Base-by-base conservation (phyloP, 345 rosid species). In the Sonneratia caseolaris region DNA sequence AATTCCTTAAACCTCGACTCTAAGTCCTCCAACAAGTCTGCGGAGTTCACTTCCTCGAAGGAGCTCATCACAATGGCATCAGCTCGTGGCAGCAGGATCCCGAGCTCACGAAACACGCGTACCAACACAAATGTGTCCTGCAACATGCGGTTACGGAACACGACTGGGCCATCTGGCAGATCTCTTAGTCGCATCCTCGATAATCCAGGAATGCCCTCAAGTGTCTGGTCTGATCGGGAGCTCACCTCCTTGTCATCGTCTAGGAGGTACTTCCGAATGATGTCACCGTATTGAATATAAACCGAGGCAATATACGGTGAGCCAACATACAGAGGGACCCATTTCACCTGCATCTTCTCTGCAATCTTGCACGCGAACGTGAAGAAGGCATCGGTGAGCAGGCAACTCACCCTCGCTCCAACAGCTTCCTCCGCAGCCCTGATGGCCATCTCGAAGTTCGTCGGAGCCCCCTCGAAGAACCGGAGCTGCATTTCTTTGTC, bases 261-360 rank as follows among this genome's bases (percentile, higher is more conserved):
- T 42, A 42, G 35, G 35, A n/a, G 64, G 35, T 1, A 57, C 35
- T n/a, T 57, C 12, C 21, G 64, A 21, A 77, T 27, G 68, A 65
- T 35, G 2, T 14, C 73, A 51, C 82, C 71, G 18, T 84, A 5
- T 69, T 88, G 87, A 18, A 78, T 73, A 19, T 84, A 71, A 37
- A 81, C 79, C 3, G 79, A 73, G 22, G 56, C 72, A 0, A 7
- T 2, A 3, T 65, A 24, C 6, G 94, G 81, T 24, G 80, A 79
- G 11, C 78, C 74, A 5, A 79, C 64, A 73, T 78, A 82, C 35
- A 76, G 76, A 2, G 88, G 67, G 27, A 89, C 15, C 97, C 97
- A 89, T 32, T 82, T 65, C 56, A 79, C 77, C 6, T 56, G 59
- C 72, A 76, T 72, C 45, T 73, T 77, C 42, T 64, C n/a, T 19